phyloP scores from a whole-genome alignment of 257 asterid species.

The Solanum corneliomulleri region DNA sequence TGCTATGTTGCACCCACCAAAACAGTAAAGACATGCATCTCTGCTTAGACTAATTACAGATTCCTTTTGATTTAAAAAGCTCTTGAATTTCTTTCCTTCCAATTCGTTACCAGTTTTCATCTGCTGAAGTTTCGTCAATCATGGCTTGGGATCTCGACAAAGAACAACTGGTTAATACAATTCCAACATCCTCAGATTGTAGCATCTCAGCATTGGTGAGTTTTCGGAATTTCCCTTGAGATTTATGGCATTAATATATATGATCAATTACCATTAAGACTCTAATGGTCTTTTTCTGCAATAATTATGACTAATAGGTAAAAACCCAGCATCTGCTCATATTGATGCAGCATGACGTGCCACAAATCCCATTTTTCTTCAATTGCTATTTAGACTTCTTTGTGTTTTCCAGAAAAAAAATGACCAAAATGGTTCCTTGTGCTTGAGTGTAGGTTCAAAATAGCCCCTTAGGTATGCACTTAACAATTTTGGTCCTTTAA shows the following conservation, averaged over 20 bases:
- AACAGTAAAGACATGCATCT: too few species aligned
- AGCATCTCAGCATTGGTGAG: slow-evolving; percentile 91
- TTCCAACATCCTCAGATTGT: slow-evolving; percentile 70
- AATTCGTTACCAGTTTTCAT: slow-evolving; percentile 46
- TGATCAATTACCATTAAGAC: neutral
- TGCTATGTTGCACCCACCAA: too few species aligned
- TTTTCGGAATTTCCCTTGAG: neutral
- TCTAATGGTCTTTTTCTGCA: neutral
- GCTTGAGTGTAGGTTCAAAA: neutral
- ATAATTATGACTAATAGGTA: neutral
- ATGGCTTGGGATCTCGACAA: slow-evolving; percentile 98
- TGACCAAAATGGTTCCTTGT: neutral
- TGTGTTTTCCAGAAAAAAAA: neutral
- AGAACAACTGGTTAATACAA: slow-evolving; percentile 73
- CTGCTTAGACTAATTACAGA: too few species aligned
- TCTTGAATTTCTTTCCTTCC: neutral
- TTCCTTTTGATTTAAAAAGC: neutral
- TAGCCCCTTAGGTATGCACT: neutral
- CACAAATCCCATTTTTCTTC: neutral
- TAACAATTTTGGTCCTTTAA: neutral
- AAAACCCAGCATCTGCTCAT: neutral
- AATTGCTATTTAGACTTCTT: neutral
- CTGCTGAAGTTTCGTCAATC: slow-evolving; percentile 83
- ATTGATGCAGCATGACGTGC: neutral
- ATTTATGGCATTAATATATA: neutral